Evolutionary conservation across 371 early-diverging fungal genomes (phyloP).

Genomic region (Lichtheimia corymbifera): DNA sequence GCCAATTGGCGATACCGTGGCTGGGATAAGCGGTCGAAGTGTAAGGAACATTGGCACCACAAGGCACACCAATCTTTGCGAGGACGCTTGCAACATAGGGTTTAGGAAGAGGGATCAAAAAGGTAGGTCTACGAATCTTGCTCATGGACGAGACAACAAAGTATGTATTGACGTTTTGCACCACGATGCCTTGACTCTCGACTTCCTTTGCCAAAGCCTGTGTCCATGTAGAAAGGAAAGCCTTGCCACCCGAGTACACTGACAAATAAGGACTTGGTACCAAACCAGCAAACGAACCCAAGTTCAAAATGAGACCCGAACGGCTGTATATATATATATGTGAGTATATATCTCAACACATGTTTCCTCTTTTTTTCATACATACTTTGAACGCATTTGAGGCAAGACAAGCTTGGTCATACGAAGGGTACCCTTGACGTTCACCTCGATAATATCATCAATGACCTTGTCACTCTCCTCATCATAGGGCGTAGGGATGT

Average conservation of each 20-base stretch:
- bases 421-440: conserved; percentile 81
- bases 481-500: conserved; percentile 79
- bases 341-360: not conserved
- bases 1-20: conserved; percentile 83
- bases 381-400: conserved; percentile 65
- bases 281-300: conserved; percentile 92
- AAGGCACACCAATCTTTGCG: conserved; percentile 72
- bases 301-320: conserved; percentile 88
- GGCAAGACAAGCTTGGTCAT: conserved; percentile 86
- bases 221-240: conserved; percentile 91
- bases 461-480: conserved; percentile 73
- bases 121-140: conserved; percentile 80
- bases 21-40: conserved; percentile 80
- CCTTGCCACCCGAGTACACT: conserved; percentile 93
- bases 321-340: conserved; percentile 40
- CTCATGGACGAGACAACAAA: conserved; percentile 94
- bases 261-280: conserved; percentile 88
- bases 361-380: not conserved
- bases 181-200: conserved; percentile 70
- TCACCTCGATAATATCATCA: conserved; percentile 84
- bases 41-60: conserved; percentile 69
- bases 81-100: conserved; percentile 80
- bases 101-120: conserved; percentile 82
- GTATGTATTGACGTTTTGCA: conserved; percentile 91
- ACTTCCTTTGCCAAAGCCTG: conserved; percentile 89